These are phyloP conservation scores for Tulasnella sp. DNA, from an alignment of 768 basidiomycete species.

Conservation along the genomic window DNA sequence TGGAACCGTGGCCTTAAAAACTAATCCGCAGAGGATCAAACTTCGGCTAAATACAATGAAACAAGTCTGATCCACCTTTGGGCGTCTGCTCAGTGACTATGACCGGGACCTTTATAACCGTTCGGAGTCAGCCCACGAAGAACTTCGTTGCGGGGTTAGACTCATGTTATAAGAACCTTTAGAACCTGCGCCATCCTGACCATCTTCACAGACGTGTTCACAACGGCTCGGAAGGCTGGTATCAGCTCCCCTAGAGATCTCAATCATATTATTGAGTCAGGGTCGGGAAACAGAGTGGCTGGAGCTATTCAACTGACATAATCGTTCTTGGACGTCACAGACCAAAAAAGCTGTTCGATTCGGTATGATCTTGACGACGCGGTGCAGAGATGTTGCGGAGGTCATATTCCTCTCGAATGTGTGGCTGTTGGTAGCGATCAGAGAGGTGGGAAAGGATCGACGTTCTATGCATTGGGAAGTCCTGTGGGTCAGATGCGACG, in stretches of 20 bases:
- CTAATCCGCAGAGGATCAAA: constrained; percentile 29
- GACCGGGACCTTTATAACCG: constrained; percentile 59
- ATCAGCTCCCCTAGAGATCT: constrained; percentile 33
- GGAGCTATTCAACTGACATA: constrained; percentile 37
- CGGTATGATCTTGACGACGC: constrained; percentile 12
- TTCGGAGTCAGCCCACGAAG: too few relatives aligned
- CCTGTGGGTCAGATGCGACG: too few relatives aligned
- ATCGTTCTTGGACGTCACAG: constrained; percentile 73
- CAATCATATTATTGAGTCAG: constrained; percentile 27
- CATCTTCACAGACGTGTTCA: constrained; percentile 62
- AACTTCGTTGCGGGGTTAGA: too few relatives aligned
- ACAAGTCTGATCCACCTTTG: constrained; percentile 37
- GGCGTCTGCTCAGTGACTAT: constrained; percentile 80
- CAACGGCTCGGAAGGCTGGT: constrained; percentile 58
- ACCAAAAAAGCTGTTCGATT: constrained; percentile 49
- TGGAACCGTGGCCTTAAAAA: constrained; percentile 55
- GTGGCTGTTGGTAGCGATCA: too few relatives aligned
- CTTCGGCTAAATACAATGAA: background rate
- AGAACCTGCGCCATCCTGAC: constrained; percentile 64
- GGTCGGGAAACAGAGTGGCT: constrained; percentile 18
- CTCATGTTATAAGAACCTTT: too few relatives aligned
- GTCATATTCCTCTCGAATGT: too few relatives aligned
- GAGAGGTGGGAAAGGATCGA: too few relatives aligned
- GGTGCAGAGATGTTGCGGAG: background rate
- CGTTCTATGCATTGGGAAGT: too few relatives aligned